Percentiles rank a stretch among this genome's conserved stretches.
Conservation (phyloP, 192 early-diverging fungal species). For the Umbelopsis vinacea region DNA sequence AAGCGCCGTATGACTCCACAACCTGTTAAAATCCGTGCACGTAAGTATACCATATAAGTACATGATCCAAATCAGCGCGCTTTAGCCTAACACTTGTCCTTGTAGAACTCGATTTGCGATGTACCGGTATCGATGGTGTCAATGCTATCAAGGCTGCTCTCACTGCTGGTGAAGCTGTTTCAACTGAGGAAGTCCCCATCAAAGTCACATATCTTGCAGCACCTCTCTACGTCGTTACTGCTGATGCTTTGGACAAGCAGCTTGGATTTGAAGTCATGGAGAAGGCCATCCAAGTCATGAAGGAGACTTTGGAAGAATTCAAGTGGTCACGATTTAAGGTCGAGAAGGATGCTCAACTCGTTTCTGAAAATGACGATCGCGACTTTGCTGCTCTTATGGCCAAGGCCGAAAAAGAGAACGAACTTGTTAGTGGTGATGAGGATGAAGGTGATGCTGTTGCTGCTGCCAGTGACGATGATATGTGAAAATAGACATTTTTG, state of each 20-base stretch:
- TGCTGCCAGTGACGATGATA: constrained; percentile 48
- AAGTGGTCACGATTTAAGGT: constrained; percentile 75
- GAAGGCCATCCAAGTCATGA: constrained; percentile 81
- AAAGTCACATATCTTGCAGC: constrained; percentile 91
- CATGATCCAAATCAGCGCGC: background rate
- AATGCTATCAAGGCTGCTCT: constrained; percentile 94
- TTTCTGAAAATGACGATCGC: constrained; percentile 90
- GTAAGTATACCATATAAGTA: constrained; percentile 44
- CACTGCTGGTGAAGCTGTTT: constrained; percentile 81
- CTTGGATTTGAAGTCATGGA: constrained; percentile 88
- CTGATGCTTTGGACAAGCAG: constrained; percentile 82
- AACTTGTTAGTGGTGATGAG: constrained; percentile 91
- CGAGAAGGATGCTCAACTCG: constrained; percentile 89
- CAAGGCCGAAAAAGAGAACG: constrained; percentile 89
- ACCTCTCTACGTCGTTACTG: constrained; percentile 92
- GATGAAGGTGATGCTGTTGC: constrained; percentile 76
- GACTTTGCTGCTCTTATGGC: constrained; percentile 92
- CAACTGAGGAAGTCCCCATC: constrained; percentile 78
- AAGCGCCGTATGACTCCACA: constrained; percentile 92
- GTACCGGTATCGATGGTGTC: constrained; percentile 93
- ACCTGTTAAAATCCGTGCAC: constrained; percentile 93
- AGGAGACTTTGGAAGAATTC: constrained; percentile 74
- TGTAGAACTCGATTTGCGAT: constrained; percentile 89
- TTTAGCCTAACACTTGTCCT: background rate
- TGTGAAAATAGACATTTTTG: constrained; percentile 32